A percentile compares a stretch with the other conserved stretches of the same genome.
These are phyloP conservation scores for Luffa acutangula DNA, from an alignment of 306 rosid genomes.

Conservation along the genomic window DNA sequence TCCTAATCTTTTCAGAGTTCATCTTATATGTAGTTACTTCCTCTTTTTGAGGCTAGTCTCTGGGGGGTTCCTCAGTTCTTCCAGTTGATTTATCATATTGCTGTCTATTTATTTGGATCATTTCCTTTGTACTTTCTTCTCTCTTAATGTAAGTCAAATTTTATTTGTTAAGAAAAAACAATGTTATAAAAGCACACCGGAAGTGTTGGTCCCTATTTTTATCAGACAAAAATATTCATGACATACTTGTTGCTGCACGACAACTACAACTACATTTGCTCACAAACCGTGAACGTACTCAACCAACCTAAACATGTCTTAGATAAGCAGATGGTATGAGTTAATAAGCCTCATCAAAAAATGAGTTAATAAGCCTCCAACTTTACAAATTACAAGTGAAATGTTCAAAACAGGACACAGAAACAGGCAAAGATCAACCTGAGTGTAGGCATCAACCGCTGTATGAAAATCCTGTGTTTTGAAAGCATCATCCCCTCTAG, in stretches of 20 bases:
- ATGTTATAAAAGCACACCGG: background rate
- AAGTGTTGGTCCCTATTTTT: background rate
- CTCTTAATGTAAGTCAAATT: background rate
- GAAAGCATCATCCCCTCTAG: constrained; percentile 87
- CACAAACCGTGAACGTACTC: background rate
- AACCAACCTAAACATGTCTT: background rate
- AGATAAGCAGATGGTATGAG: background rate
- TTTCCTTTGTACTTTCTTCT: background rate
- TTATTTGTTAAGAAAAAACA: background rate
- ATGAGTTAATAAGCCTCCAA: background rate
- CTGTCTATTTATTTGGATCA: background rate
- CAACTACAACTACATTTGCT: background rate
- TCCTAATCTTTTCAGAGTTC: background rate
- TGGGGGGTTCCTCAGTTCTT: background rate
- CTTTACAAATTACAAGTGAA: background rate
- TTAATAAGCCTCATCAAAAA: background rate
- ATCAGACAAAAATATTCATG: background rate
- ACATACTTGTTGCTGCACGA: background rate
- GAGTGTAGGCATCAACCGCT: constrained; percentile 87
- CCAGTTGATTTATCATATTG: background rate
- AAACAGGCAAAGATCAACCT: constrained; percentile 32
- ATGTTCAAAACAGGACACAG: background rate
- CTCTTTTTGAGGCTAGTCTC: background rate
- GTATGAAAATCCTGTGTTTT: constrained; percentile 37
- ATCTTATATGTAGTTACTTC: background rate